These are phyloP conservation scores for Taiozyma onychis DNA, from an alignment of 1,139 yeast genomes.

Conservation along the genomic window DNA sequence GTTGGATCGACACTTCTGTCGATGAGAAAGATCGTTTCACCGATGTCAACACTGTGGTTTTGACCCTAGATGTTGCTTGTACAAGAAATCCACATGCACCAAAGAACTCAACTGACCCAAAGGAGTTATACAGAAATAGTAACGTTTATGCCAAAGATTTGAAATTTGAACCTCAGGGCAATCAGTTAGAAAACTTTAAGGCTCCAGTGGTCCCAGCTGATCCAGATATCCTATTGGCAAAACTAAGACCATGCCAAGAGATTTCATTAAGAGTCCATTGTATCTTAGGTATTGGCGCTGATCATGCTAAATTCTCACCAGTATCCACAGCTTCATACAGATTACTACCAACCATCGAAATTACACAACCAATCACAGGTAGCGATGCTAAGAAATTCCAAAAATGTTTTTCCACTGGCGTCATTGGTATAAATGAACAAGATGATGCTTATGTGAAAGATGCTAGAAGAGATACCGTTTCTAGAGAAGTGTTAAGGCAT, in stretches of 20 bases:
- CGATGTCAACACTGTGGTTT: constrained; percentile 83
- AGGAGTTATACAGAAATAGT: constrained; percentile 74
- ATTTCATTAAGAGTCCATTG: constrained; percentile 88
- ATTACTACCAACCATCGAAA: constrained; percentile 85
- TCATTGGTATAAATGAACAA: constrained; percentile 62
- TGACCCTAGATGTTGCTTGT: constrained; percentile 77
- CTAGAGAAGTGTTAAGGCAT: constrained; percentile 93
- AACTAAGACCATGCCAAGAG: constrained; percentile 95
- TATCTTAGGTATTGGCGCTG: constrained; percentile 84
- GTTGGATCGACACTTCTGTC: constrained; percentile 65
- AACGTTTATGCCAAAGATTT: constrained; percentile 85
- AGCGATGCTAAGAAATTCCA: constrained; percentile 74
- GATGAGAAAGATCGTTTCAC: constrained; percentile 69
- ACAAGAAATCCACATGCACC: constrained; percentile 83
- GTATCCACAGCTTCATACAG: constrained; percentile 97
- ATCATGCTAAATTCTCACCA: constrained; percentile 96
- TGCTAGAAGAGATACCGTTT: constrained; percentile 91
- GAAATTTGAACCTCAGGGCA: constrained; percentile 88
- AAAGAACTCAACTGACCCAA: constrained; percentile 74
- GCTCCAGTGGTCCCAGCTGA: constrained; percentile 73
- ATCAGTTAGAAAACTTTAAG: constrained; percentile 64
- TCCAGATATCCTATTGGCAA: constrained; percentile 86
- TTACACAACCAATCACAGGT: constrained; percentile 69
- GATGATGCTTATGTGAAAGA: constrained; percentile 81
- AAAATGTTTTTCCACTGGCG: constrained; percentile 91